Base-by-base conservation (phyloP, 2,329 filamentous ascomycete genomes). In the Paracorniculantispora psalliotae region DNA sequence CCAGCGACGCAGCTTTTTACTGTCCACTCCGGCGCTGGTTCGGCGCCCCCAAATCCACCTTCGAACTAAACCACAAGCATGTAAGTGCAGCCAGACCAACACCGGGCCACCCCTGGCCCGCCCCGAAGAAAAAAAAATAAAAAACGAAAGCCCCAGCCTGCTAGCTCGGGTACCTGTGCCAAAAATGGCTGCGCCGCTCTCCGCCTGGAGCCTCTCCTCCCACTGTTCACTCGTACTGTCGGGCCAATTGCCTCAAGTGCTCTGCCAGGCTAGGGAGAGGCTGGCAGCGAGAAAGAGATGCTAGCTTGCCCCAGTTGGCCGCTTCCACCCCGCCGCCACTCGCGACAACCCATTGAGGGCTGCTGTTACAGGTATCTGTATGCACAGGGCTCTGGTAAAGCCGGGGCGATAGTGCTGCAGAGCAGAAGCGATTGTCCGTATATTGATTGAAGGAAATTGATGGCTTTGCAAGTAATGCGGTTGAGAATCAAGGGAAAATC, bases 151-250 rank as follows among this genome's bases (percentile, higher is more conserved):
- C 30, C 56, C 56, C 56, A 59, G 28, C 48, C n/a, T 21, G 25
- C 48, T 54, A 54, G 57, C 57, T 59, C 57, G 57, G 43, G 57
- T 59, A 53, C 41, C 49, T 49, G 57, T 46, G 28, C 57, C 47
- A 52, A 59, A 51, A 53, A 47, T 41, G 53, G 53, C 21, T 39
- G 54, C 47, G 44, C 35, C 17, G 44, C 6, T 19, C 17, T n/a
- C 46, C 10, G 10, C 48, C 19, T 15, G 19, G 19, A 51, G 47
- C 47, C n/a, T 50, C 7, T n/a, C 19, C 2, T 2, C n/a, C 26
- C 37, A 43, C 37, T 44, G 26, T 39, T 39, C 33, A 3, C 26
- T n/a, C n/a, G n/a, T n/a, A n/a, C n/a, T n/a, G n/a, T n/a, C n/a
- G n/a, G n/a, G n/a, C n/a, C n/a, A n/a, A n/a, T n/a, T n/a, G n/a